Evolutionary conservation across 352 stramenopile species (phyloP), one percentile per base, ranked within the genome.

Genomic region (Pythium aphanidermatum): DNA sequence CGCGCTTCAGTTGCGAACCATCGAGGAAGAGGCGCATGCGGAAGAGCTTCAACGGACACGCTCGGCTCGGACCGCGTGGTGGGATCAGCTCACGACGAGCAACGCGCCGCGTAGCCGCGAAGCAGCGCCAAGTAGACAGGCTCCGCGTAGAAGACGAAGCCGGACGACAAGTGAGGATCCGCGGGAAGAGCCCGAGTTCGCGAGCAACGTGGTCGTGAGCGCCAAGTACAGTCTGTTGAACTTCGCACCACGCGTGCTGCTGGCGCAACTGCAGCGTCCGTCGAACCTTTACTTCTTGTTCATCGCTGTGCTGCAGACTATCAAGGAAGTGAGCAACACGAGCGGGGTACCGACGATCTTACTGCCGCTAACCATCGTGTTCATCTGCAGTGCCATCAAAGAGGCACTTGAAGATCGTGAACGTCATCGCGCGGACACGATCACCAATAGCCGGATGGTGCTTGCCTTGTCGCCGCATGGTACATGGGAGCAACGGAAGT

Each of bases 221-320:
- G 75, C 83, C 48, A 92, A 92, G 63, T 95, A 95, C 55, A 92
- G 51, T 24, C 26, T 66, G 11, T 85, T 64, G 68, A 92, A 86
- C 55, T 95, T 95, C 45, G 51, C 56, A 8, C 75, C 75, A 34
- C 70, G 75, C 30, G 77, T 90, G 42, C 55, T 95, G 19, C 47
- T 85, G n/a, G 77, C 77, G 24, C 76, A 91, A 26, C 12, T 91
- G 27, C 51, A 86, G 58, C 68, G 71, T n/a, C 74, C 79, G 34
- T 86, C 76, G 23, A 92, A 92, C 45, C 32, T 87, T 8, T 95
- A 94, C 42, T 95, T 95, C 37, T 54, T 95, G 36, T 83, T 92
- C 34, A 89, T 95, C 45, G 74, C 81, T 6, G 55, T 83, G 48
- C 60, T 95, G 20, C 83, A 95, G 65, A 75, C 72, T 12, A 88